Conservation (phyloP, 2,329 filamentous ascomycete species). For the Rosellinia necatrix region DNA sequence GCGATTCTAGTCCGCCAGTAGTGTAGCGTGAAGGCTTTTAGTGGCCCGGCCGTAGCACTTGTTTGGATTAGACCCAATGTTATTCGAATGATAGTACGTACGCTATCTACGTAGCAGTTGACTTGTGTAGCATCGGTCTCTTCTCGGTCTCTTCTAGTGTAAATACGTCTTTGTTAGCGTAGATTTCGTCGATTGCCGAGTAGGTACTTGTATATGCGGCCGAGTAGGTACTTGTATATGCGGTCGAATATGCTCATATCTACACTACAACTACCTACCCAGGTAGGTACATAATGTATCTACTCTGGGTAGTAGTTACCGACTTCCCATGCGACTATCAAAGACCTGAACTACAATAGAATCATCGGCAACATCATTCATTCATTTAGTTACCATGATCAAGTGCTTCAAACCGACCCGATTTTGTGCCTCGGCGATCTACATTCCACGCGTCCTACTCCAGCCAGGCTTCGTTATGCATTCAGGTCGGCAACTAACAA, state of each 20-base stretch:
- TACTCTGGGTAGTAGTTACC: no score
- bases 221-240: no score
- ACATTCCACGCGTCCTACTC: background rate
- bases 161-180: background rate
- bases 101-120: background rate
- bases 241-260: no score
- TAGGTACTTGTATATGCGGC: no score
- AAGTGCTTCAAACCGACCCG: background rate
- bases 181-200: background rate
- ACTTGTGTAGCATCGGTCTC: no score
- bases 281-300: no score
- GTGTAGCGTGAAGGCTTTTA: background rate
- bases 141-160: background rate
- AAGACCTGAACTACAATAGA: background rate
- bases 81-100: background rate
- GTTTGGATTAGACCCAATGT: background rate
- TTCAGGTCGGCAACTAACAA: background rate
- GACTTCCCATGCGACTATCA: no score
- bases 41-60: slow-evolving; percentile 5
- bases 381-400: no score
- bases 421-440: background rate
- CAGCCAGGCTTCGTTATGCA: background rate
- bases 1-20: slow-evolving; percentile 1
- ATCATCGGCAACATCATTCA: no score
- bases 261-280: no score